phyloP scores from a whole-genome alignment of 768 basidiomycete genomes.

The Hirschioporus abietinus region DNA sequence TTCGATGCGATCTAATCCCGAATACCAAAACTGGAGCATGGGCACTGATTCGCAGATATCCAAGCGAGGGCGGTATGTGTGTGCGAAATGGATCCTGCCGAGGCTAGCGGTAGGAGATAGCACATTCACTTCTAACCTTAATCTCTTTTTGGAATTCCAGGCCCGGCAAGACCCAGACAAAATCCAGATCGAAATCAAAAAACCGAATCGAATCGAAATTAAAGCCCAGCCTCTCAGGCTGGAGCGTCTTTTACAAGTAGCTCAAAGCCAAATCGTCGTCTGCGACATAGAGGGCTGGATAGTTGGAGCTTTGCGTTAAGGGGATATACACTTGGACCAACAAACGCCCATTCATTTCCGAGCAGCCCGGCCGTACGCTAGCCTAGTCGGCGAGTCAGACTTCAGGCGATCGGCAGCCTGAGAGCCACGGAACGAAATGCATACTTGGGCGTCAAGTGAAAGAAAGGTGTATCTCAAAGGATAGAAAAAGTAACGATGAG shows the following conservation, averaged over 20 bases:
- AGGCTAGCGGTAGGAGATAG: neutral
- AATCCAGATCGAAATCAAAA: neutral
- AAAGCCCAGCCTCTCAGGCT: neutral
- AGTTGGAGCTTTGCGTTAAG: neutral
- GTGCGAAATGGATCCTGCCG: neutral
- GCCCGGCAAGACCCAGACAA: neutral
- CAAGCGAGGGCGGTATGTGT: neutral
- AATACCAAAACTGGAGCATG: too few species aligned
- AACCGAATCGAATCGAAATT: neutral
- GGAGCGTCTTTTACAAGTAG: too few species aligned
- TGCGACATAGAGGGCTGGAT: too few species aligned
- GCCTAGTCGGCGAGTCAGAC: too few species aligned
- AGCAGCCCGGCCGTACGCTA: neutral
- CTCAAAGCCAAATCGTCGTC: too few species aligned
- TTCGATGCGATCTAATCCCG: too few species aligned
- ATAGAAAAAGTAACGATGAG: too few species aligned
- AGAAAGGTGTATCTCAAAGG: neutral
- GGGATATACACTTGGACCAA: neutral
- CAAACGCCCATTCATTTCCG: neutral
- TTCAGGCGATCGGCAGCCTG: neutral
- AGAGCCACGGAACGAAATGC: neutral
- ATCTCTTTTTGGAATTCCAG: neutral
- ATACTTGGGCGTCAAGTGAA: neutral
- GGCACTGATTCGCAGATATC: too few species aligned
- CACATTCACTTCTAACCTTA: neutral